Evolutionary conservation across 352 stramenopile genomes (phyloP), one percentile per base, ranked within the genome.

Genomic region (Globisporangium sylvaticum): DNA sequence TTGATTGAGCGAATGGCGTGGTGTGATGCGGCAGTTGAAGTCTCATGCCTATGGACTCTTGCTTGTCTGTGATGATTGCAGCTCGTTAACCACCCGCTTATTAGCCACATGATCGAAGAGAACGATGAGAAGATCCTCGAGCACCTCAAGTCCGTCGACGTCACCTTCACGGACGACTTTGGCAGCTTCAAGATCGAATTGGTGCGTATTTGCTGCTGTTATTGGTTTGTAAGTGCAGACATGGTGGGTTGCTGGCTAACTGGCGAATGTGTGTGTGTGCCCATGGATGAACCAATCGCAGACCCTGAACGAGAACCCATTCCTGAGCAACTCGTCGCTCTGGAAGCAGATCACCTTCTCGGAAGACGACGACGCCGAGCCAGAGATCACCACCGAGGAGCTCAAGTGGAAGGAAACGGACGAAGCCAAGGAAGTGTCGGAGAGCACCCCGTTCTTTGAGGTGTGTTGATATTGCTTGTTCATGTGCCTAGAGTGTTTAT

Each of bases 291-390:
- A 46, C 15, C 18, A 50, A 50, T 22, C 22, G 60, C 68, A 91
- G 81, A 84, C 65, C 18, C 85, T 94, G 53, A 76, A 72, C 57
- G 83, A 91, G 68, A 94, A 94, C 75, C 75, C 79, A 37, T 90
- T 76, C 68, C 79, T 94, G 50, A 71, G 59, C 32, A 75, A 77
- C 48, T 73, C 62, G 53, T 74, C 70, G 58, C 65, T 94, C 22
- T 94, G 80, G 77, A 91, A 92, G 73, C 72, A 90, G 57, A 73
- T 94, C 32, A 84, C 72, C 56, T 91, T 84, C 73, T 84, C 75
- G 62, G 83, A 94, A 15, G 65, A 70, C 32, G 57, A 62, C n/a
- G 82, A 88, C 2, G 79, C 77, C 62, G 83, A 91, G 53, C 60
- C 78, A 53, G 72, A 81, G 34, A 79, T 89, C n/a, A 89, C 75